phyloP scores from a whole-genome alignment of 305 asterid genomes.

The Fraxinus dipetala region DNA sequence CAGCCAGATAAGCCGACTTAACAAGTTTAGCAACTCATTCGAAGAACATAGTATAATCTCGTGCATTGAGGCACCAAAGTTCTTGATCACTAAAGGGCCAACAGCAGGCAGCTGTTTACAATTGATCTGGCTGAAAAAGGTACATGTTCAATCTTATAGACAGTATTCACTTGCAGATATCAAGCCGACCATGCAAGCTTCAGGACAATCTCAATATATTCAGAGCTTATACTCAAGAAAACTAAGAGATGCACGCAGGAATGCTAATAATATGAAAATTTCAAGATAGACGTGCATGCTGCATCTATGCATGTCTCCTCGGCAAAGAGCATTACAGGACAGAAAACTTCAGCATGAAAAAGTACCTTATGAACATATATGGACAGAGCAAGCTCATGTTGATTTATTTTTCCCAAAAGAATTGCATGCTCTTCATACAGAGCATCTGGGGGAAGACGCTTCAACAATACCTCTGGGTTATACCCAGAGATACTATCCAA shows the following conservation, averaged over 20 bases:
- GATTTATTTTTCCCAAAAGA: constrained; percentile 93
- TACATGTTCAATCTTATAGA: neutral
- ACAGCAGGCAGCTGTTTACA: constrained; percentile 9
- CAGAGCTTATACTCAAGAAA: neutral
- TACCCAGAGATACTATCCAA: constrained; percentile 86
- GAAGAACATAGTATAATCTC: neutral
- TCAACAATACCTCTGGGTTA: constrained; percentile 72
- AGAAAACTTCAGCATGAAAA: constrained; percentile 13
- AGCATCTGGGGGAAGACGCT: constrained; percentile 87
- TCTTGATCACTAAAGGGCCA: constrained; percentile 14
- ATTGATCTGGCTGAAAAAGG: neutral
- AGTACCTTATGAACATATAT: constrained; percentile 90
- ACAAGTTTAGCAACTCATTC: neutral
- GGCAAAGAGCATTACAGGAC: constrained; percentile 21
- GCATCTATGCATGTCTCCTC: constrained; percentile 9
- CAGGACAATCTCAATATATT: constrained; percentile 1
- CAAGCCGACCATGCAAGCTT: neutral
- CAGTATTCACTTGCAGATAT: constrained; percentile 14
- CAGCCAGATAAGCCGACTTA: constrained; percentile 9
- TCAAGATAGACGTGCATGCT: constrained; percentile 15
- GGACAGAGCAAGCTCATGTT: constrained; percentile 92
- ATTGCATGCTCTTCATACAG: constrained; percentile 90
- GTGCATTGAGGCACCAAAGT: constrained; percentile 22
- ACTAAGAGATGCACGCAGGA: neutral
- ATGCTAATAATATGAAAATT: constrained; percentile 13